A percentile compares a stretch with the other conserved stretches of the same genome.
phyloP scores from a whole-genome alignment of 805 yeast genomes.

The Brettanomyces anomalus region DNA sequence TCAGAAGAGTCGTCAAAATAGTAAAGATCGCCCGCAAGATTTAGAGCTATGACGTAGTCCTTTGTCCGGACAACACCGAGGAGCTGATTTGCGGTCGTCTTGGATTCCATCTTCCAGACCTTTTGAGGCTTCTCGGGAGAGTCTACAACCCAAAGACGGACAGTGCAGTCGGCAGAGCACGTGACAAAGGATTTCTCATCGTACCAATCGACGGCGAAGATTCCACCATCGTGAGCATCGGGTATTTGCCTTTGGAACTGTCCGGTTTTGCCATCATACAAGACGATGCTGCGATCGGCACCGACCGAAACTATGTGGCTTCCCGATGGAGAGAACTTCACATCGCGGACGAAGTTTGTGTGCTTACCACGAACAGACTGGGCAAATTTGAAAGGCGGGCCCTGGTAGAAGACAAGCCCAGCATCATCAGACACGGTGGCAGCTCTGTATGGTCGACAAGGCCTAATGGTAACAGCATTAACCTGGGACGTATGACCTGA shows the following conservation, averaged over 20 bases:
- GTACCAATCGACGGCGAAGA: conserved; percentile 70
- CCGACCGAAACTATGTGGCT: conserved; percentile 70
- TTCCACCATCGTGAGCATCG: conserved; percentile 60
- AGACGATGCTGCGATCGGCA: conserved; percentile 64
- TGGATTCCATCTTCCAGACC: conserved; percentile 41
- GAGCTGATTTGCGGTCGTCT: conserved; percentile 54
- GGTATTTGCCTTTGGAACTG: conserved; percentile 51
- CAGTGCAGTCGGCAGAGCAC: conserved; percentile 71
- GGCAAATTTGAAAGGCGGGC: conserved; percentile 90
- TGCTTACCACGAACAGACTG: conserved; percentile 68
- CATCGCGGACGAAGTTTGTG: conserved; percentile 70
- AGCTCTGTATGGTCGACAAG: conserved; percentile 85
- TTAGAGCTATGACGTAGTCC: conserved; percentile 51
- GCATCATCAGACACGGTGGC: conserved; percentile 90
- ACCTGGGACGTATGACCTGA: conserved; percentile 83
- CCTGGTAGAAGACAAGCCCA: conserved; percentile 73
- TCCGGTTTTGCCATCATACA: conserved; percentile 86
- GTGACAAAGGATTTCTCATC: conserved; percentile 60
- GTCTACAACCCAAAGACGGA: conserved; percentile 56
- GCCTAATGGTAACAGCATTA: conserved; percentile 77
- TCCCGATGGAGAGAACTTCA: conserved; percentile 77
- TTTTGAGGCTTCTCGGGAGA: conserved; percentile 30
- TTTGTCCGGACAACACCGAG: conserved; percentile 71
- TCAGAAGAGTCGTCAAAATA: conserved; percentile 37
- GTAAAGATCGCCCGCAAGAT: conserved; percentile 64